Conservation (phyloP, 2,329 filamentous ascomycete species). For the Davidsoniella neocaledoniae region DNA sequence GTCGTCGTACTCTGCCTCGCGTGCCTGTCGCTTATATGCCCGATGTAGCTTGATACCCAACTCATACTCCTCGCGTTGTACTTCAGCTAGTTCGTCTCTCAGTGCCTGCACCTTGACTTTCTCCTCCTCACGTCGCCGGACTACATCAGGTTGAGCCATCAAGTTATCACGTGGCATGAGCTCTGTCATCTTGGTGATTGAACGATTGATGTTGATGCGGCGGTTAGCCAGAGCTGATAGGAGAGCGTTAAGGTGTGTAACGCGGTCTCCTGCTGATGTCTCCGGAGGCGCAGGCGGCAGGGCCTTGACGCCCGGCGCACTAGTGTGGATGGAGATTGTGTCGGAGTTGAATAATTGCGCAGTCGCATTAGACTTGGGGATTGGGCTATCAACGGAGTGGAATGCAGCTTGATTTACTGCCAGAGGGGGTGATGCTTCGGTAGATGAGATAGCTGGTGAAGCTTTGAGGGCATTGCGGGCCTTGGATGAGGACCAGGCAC, state of each 20-base stretch:
- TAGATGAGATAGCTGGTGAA: background rate
- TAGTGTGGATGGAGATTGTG: conserved; percentile 11
- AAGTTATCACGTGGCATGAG: conserved; percentile 57
- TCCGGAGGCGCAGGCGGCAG: conserved; percentile 47
- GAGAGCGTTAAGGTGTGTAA: conserved; percentile 48
- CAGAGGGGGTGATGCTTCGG: background rate
- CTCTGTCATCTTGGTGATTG: conserved; percentile 62
- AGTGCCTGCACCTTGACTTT: conserved; percentile 51
- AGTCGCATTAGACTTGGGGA: conserved; percentile 3
- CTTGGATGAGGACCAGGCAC: conserved; percentile 4
- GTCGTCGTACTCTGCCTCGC: conserved; percentile 45
- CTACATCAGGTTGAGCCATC: conserved; percentile 47
- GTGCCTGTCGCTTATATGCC: conserved; percentile 58
- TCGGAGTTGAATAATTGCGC: conserved; percentile 10
- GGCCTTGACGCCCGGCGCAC: conserved; percentile 29
- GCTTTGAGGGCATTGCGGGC: conserved; percentile 3
- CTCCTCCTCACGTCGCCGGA: conserved; percentile 36
- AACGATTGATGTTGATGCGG: conserved; percentile 51
- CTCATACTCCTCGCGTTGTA: conserved; percentile 63
- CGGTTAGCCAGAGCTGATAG: conserved; percentile 49
- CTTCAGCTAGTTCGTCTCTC: conserved; percentile 50
- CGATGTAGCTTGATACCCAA: conserved; percentile 58
- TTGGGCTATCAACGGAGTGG: conserved; percentile 3
- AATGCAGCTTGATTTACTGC: background rate
- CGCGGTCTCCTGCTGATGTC: conserved; percentile 40